Percentiles rank a stretch among this genome's conserved stretches.
These are phyloP conservation scores for Yamadazyma jaroonii DNA, from an alignment of 1,139 yeast genomes.

Conservation along the genomic window DNA sequence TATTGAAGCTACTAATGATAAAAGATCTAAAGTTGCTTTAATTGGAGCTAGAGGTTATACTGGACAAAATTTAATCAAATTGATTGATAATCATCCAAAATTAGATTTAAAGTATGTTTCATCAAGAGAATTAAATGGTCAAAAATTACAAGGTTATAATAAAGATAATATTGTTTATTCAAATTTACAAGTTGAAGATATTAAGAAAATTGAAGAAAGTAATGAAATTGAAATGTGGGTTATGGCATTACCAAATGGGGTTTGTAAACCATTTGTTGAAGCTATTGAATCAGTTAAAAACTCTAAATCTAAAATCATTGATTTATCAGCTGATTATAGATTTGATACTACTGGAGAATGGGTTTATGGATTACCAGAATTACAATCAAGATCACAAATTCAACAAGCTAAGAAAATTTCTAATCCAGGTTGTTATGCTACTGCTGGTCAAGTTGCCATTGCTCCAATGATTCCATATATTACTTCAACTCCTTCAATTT, in stretches of 20 bases:
- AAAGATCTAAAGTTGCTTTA: slow-evolving; percentile 74
- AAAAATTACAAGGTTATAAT: slow-evolving; percentile 80
- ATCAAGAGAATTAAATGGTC: slow-evolving; percentile 90
- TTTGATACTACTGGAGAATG: slow-evolving; percentile 86
- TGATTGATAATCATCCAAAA: slow-evolving; percentile 84
- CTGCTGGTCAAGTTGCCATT: slow-evolving; percentile 93
- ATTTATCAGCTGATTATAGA: slow-evolving; percentile 93
- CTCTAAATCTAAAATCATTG: slow-evolving; percentile 75
- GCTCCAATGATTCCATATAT: slow-evolving; percentile 72
- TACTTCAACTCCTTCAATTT: slow-evolving; percentile 73
- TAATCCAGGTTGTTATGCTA: slow-evolving; percentile 98
- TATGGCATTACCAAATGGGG: slow-evolving; percentile 98
- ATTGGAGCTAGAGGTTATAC: slow-evolving; percentile 99
- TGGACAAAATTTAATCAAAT: slow-evolving; percentile 85
- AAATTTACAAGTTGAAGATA: slow-evolving; percentile 84
- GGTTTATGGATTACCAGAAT: slow-evolving; percentile 90
- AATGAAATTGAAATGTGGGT: slow-evolving; percentile 94
- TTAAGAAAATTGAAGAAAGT: slow-evolving; percentile 68
- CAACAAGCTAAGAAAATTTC: slow-evolving; percentile 80
- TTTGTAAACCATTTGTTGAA: slow-evolving; percentile 94
- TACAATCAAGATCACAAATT: slow-evolving; percentile 63
- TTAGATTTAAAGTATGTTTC: slow-evolving; percentile 90
- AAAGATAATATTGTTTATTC: slow-evolving; percentile 78
- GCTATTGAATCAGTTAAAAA: slow-evolving; percentile 72
- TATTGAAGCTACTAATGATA: slow-evolving; percentile 57